Evolutionary conservation across 2,329 filamentous ascomycete genomes (phyloP).

Genomic region (Aureobasidium sp.): DNA sequence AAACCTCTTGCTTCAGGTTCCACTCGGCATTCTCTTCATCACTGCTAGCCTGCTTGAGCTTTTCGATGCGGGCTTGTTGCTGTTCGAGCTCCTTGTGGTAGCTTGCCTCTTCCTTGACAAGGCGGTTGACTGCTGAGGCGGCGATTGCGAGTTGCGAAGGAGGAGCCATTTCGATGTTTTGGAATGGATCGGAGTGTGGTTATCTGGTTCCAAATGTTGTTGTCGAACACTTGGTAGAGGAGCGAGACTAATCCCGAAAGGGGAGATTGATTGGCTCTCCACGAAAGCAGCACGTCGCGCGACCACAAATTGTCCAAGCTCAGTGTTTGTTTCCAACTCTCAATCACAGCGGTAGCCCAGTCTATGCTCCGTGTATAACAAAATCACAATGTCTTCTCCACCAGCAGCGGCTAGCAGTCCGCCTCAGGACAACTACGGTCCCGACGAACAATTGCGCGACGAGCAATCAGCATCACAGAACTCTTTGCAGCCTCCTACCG

Average conservation of each 20-base stretch:
- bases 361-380: slow-evolving; percentile 4
- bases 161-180: slow-evolving; percentile 55
- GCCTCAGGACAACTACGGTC: slow-evolving; percentile 24
- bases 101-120: slow-evolving; percentile 84
- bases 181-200: neutral
- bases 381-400: slow-evolving; percentile 51
- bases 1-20: slow-evolving; percentile 77
- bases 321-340: slow-evolving; percentile 6
- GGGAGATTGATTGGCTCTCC: neutral
- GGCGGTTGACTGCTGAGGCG: slow-evolving; percentile 68
- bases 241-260: neutral
- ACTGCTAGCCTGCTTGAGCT: slow-evolving; percentile 48
- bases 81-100: slow-evolving; percentile 79
- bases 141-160: slow-evolving; percentile 70
- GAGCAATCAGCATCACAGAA: slow-evolving; percentile 33
- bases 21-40: slow-evolving; percentile 68
- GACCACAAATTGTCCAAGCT: neutral
- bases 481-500: slow-evolving; percentile 34
- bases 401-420: slow-evolving; percentile 47
- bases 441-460: slow-evolving; percentile 35
- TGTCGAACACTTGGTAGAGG: neutral
- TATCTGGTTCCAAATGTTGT: neutral
- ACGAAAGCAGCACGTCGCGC: slow-evolving; percentile 2
- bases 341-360: neutral
- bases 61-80: slow-evolving; percentile 63